A percentile compares a stretch with the other conserved stretches of the same genome.
phyloP scores from a whole-genome alignment of 768 basidiomycete genomes.

The Agaricus sinodeliciosus region DNA sequence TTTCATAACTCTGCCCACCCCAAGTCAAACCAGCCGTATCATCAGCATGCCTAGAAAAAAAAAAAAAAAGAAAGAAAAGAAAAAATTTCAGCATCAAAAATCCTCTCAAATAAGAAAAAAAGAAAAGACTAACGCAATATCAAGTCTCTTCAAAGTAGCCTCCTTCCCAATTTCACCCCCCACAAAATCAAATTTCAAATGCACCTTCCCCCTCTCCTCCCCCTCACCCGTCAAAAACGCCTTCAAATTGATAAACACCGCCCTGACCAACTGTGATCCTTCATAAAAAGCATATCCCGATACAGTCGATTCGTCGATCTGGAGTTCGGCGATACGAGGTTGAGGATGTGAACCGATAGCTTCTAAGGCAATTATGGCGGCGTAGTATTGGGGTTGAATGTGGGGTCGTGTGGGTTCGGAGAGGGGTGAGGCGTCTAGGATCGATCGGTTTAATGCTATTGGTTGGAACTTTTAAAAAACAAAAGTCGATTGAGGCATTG shows the following conservation, averaged over 20 bases:
- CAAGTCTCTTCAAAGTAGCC: constrained; percentile 42
- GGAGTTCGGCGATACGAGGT: constrained; percentile 40
- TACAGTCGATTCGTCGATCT: constrained; percentile 36
- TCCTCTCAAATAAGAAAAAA: neutral
- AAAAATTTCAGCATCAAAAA: neutral
- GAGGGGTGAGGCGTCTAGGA: constrained; percentile 45
- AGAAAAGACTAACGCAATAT: constrained; percentile 32
- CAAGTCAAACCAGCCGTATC: constrained; percentile 45
- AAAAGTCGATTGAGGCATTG: neutral
- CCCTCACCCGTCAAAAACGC: constrained; percentile 37
- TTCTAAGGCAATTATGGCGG: constrained; percentile 53
- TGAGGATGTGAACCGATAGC: constrained; percentile 42
- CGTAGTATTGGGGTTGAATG: constrained; percentile 63
- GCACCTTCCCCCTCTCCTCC: constrained; percentile 29
- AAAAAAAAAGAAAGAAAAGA: neutral
- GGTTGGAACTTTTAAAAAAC: constrained; percentile 51
- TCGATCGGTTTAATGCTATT: constrained; percentile 47
- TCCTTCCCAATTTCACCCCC: constrained; percentile 19
- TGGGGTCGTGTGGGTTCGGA: constrained; percentile 46
- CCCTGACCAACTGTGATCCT: constrained; percentile 32
- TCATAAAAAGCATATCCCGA: constrained; percentile 63
- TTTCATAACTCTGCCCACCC: constrained; percentile 57
- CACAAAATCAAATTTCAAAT: constrained; percentile 35
- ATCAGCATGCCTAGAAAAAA: constrained; percentile 34
- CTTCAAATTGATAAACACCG: constrained; percentile 52